Conservation (phyloP, 495 filamentous ascomycete genomes). For the Aspergillus saccharolyticus region DNA sequence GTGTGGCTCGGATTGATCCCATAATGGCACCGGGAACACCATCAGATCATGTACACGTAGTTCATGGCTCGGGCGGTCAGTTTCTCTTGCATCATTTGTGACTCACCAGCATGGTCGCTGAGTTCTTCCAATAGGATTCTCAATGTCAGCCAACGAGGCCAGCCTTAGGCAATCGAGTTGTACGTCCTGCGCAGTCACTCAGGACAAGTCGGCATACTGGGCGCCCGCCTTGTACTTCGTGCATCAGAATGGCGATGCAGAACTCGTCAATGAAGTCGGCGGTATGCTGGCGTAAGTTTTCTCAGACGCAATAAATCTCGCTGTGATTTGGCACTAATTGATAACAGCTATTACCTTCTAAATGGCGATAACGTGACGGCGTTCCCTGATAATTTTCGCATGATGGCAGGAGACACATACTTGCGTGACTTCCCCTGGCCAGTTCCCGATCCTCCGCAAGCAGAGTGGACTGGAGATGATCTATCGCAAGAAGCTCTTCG, state of each 20-base stretch:
- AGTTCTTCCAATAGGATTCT: slow-evolving; percentile 38
- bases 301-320: background rate
- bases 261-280: slow-evolving; percentile 49
- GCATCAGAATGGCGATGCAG: slow-evolving; percentile 49
- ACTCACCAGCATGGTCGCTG: background rate
- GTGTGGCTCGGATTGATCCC: slow-evolving; percentile 55
- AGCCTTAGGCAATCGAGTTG: slow-evolving; percentile 45
- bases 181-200: slow-evolving; percentile 53
- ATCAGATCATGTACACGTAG: slow-evolving; percentile 44
- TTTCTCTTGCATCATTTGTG: slow-evolving; percentile 10
- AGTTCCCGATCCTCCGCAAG: slow-evolving; percentile 67
- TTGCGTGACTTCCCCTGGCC: slow-evolving; percentile 67
- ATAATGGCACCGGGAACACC: slow-evolving; percentile 43
- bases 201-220: slow-evolving; percentile 63
- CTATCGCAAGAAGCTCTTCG: slow-evolving; percentile 58
- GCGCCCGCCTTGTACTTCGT: slow-evolving; percentile 54
- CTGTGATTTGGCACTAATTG: background rate
- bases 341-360: slow-evolving; percentile 67
- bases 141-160: slow-evolving; percentile 35
- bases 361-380: slow-evolving; percentile 60
- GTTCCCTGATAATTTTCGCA: slow-evolving; percentile 75
- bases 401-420: slow-evolving; percentile 73
- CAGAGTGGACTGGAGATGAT: slow-evolving; percentile 57
- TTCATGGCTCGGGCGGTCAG: slow-evolving; percentile 54
- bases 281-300: slow-evolving; percentile 52